Base-by-base conservation (phyloP, 345 rosid species). In the Carallia pectinifolia region DNA sequence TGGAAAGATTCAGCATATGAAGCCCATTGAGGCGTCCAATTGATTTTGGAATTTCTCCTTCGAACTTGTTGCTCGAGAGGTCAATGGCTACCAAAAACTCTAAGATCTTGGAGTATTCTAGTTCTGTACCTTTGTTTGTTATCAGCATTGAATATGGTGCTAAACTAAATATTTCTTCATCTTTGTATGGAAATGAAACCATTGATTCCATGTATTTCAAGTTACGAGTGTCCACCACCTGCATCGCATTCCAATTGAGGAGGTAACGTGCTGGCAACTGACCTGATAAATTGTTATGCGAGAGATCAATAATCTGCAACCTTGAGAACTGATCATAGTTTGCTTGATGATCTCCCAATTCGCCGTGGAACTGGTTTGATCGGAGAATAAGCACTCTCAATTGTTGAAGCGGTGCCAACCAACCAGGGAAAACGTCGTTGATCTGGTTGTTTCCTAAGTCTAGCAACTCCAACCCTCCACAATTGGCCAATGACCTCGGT, bases 221-320 rank as follows among this genome's bases (percentile, higher is more conserved):
- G 6, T 40, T 47, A 12, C 27, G 29, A 4, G 10, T 7, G 12
- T 12, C 53, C 6, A 56, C 19, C 13, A 10, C 0, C 34, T 2
- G 36, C 80, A 72, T 52, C 4, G 63, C 61, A 13, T 54, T 56
- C 60, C 66, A 70, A 6, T 10, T 48, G n/a, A 34, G 13, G 30
- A 70, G 48, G 48, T 44, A 54, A 5, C 19, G 36, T 16, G 19
- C 4, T 7, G 56, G 71, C 29, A 78, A 19, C 1, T 10, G 10
- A 10, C 78, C 72, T 2, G 71, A 30, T 40, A 79, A 52, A 0
- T 62, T n/a, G 27, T 66, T 71, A 3, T 17, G 36, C 30, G 72
- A 66, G 17, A 62, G 48, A 34, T 62, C 70, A 56, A 53, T 1
- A 33, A 70, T 48, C 2, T 6, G 65, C 31, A 74, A 27, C 5